Base-by-base conservation (phyloP, 164 flowering plant genomes). In the Santalum album region DNA sequence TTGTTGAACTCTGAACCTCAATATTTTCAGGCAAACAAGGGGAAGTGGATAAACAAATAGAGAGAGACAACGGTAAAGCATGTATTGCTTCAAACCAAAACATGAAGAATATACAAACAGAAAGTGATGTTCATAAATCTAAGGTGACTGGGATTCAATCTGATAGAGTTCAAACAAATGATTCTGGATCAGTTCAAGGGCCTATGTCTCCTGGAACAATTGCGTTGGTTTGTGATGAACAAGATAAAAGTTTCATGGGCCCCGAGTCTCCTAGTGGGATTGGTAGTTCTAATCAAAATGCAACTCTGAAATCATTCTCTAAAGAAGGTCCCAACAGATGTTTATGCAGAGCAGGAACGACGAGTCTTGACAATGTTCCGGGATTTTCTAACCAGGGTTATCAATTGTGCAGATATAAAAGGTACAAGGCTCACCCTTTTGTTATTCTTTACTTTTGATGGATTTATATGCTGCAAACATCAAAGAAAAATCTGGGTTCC, bases 311-410 rank as follows among this genome's bases (percentile, higher is more conserved):
- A 6, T 51, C 64, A 49, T 43, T 54, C 17, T 23, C 53, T 42
- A 53, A 25, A 16, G 24, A 47, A 12, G 60, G 48, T 19, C 44
- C 22, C 32, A n/a, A 34, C 73, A n/a, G 72, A 66, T 53, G 50
- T 63, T 22, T 61, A 78, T 59, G 75, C 66, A 23, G 78, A 76
- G 59, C 79, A 74, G 54, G 86, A 81, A 66, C 75, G 67, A 24
- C 29, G 72, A 16, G 63, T 81, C 25, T 61, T 78, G 65, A 71
- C 77, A 25, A 58, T 9, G 49, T 70, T 73, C 22, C 62, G 69
- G 25, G 66, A 72, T 62, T 65, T 58, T 65, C 82, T 81, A 23
- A 65, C 66, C 53, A 49, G 58, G 25, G 69, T 81, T 34, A 68
- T 76, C 45, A 63, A 65, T 65, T 54, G 51, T 47, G 79, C 71